Evolutionary conservation across 371 early-diverging fungal species (phyloP).

Genomic region (Mucor saturninus): DNA sequence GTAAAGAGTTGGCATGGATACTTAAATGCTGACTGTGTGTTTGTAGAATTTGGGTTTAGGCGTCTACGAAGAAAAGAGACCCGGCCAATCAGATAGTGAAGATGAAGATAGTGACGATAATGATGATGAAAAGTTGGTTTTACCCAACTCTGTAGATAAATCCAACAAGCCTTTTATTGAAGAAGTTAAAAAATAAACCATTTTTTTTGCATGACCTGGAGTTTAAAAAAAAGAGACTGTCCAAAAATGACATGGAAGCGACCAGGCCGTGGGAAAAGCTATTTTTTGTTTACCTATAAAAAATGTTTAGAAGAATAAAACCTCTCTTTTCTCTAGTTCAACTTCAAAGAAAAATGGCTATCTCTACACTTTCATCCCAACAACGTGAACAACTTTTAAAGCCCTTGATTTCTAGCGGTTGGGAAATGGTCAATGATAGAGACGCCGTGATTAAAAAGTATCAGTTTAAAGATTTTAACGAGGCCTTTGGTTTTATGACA

Average conservation of each 20-base stretch:
- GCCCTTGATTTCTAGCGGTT: constrained; percentile 61
- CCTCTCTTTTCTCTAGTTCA: constrained; percentile 7
- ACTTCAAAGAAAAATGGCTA: constrained; percentile 12
- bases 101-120: constrained; percentile 32
- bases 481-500: constrained; percentile 95
- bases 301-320: not conserved
- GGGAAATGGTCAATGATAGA: constrained; percentile 68
- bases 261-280: constrained; percentile 2
- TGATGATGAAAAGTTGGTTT: constrained; percentile 47
- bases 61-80: constrained; percentile 54
- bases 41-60: constrained; percentile 61
- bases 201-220: not conserved
- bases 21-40: not conserved
- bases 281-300: not conserved
- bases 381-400: constrained; percentile 57
- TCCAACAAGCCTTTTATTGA: constrained; percentile 26
- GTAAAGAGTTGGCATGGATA: not conserved
- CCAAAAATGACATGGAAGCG: not conserved
- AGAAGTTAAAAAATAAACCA: constrained; percentile 8
- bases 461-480: constrained; percentile 80
- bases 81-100: constrained; percentile 34
- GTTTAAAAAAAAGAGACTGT: not conserved
- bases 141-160: constrained; percentile 36
- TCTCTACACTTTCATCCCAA: constrained; percentile 20
- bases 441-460: constrained; percentile 87